Evolutionary conservation across 176 grass and related monocot species (phyloP).

Genomic region (Zizania latifolia): DNA sequence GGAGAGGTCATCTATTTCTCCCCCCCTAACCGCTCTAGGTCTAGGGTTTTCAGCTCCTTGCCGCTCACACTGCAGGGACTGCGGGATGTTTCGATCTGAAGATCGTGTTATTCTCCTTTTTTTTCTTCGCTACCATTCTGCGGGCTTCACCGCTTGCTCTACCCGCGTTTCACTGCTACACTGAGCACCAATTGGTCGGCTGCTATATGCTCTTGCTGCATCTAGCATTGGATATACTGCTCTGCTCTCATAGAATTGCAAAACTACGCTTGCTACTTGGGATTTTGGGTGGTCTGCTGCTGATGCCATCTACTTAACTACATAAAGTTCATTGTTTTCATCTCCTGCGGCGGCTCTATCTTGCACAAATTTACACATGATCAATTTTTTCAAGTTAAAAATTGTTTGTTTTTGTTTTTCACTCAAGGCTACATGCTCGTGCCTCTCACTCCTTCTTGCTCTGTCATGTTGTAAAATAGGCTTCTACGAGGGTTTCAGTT

Average conservation of each 20-base stretch:
- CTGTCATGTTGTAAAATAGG: not conserved
- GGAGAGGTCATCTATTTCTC: slow-evolving; percentile 45
- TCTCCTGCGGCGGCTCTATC: not conserved
- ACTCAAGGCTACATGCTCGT: not conserved
- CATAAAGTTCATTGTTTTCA: not conserved
- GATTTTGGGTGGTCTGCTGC: not conserved
- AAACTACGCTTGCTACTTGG: not conserved
- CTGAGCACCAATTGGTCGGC: not conserved
- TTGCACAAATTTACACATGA: not conserved
- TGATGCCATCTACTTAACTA: not conserved
- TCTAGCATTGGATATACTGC: too few relatives aligned
- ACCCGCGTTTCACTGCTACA: not conserved
- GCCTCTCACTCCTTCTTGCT: not conserved
- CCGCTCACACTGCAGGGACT: not conserved
- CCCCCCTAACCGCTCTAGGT: too few relatives aligned
- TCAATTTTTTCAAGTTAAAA: not conserved
- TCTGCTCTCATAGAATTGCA: not conserved
- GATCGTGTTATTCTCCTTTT: not conserved
- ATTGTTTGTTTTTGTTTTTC: too few relatives aligned
- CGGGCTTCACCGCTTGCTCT: not conserved
- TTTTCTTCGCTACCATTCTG: not conserved
- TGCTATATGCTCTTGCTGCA: too few relatives aligned
- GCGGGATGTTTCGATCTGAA: not conserved
- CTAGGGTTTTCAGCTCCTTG: slow-evolving; percentile 15
- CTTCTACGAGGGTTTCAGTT: not conserved